Conservation (phyloP, 305 asterid species). For the Fraxinus paxiana region DNA sequence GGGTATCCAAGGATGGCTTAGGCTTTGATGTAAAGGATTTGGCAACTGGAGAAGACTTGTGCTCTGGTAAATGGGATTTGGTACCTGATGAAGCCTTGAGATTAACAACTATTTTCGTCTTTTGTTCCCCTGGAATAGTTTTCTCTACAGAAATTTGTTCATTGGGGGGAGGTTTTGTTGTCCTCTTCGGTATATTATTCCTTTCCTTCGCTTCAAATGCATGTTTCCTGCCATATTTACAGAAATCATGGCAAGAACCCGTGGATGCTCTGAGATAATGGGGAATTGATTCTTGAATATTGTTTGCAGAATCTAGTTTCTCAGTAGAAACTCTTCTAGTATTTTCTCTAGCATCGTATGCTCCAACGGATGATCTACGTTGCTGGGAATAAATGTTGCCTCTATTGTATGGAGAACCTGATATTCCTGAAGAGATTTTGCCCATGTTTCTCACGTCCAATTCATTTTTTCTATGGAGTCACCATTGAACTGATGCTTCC, state of each 20-base stretch:
- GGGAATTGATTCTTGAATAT: constrained; percentile 38
- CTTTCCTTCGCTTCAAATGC: constrained; percentile 42
- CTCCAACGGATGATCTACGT: constrained; percentile 39
- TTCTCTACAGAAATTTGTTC: constrained; percentile 15
- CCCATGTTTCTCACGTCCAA: constrained; percentile 21
- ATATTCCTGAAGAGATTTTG: constrained; percentile 18
- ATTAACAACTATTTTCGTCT: constrained; percentile 15
- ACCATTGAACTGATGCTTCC: constrained; percentile 32
- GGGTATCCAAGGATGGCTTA: neutral
- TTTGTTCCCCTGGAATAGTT: neutral
- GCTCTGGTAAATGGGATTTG: neutral
- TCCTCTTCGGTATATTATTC: constrained; percentile 39
- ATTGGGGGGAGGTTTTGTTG: constrained; percentile 23
- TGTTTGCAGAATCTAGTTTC: constrained; percentile 30
- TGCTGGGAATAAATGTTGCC: constrained; percentile 17
- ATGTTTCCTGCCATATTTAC: constrained; percentile 65
- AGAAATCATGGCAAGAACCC: constrained; percentile 89
- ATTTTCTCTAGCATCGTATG: constrained; percentile 26
- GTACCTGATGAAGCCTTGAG: constrained; percentile 9
- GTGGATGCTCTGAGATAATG: constrained; percentile 76
- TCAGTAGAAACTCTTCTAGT: constrained; percentile 42
- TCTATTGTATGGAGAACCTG: constrained; percentile 22
- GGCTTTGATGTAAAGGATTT: neutral
- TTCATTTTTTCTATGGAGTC: constrained; percentile 26
- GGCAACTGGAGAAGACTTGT: neutral